Evolutionary conservation across 116 monocot genomes (phyloP).

Genomic region (Papilionanthe hybrid): DNA sequence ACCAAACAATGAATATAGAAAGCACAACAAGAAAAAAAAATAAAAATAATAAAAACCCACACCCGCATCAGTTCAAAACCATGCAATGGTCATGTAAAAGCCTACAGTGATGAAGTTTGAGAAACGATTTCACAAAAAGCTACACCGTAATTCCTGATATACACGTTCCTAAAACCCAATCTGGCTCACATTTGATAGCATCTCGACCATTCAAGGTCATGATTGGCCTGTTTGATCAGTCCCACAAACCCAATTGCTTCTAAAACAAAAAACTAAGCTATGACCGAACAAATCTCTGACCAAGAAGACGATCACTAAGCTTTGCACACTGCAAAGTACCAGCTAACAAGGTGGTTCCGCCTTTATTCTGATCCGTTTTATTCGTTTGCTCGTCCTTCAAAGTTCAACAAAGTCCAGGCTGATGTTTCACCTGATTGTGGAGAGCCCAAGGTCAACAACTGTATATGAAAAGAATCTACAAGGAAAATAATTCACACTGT

Average conservation of each 20-base stretch:
- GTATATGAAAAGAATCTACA: too few species aligned
- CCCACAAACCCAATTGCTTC: not conserved
- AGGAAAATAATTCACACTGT: too few species aligned
- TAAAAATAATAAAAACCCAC: too few species aligned
- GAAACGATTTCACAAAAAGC: not conserved
- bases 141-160: not conserved
- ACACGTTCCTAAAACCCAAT: not conserved
- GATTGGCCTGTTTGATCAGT: not conserved
- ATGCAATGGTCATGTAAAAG: not conserved
- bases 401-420: too few species aligned
- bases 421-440: too few species aligned
- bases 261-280: not conserved
- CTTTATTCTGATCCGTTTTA: too few species aligned
- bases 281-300: not conserved
- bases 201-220: not conserved
- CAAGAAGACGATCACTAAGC: too few species aligned
- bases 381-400: too few species aligned
- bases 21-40: not conserved
- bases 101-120: not conserved
- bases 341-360: too few species aligned
- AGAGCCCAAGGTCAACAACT: too few species aligned
- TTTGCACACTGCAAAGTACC: too few species aligned
- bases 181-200: not conserved
- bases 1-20: slow-evolving; percentile 1
- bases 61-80: not conserved